These are phyloP conservation scores for Nematodospora anomalae DNA, from an alignment of 1,139 yeast genomes.

Conservation along the genomic window DNA sequence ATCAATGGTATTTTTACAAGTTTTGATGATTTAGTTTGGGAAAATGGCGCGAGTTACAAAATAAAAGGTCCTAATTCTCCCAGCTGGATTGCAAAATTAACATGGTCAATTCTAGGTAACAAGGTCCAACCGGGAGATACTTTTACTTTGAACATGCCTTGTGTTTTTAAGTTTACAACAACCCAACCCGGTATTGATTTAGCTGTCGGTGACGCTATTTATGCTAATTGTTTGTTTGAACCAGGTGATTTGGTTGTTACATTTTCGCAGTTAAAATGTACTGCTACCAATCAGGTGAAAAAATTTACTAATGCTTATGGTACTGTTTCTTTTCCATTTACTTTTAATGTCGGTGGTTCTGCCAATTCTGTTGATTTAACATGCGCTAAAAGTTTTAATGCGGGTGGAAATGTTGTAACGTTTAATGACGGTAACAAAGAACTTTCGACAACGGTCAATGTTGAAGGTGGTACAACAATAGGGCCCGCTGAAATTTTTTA, in stretches of 20 bases:
- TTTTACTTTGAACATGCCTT: constrained; percentile 29
- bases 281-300: constrained; percentile 17
- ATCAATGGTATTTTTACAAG: constrained; percentile 22
- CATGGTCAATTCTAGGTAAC: constrained; percentile 26
- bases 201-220: constrained; percentile 17
- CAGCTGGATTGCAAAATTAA: constrained; percentile 26
- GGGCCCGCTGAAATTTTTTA: constrained; percentile 8
- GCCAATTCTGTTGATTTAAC: constrained; percentile 21
- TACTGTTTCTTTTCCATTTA: constrained; percentile 24
- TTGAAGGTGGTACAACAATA: constrained; percentile 10
- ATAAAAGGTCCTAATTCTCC: constrained; percentile 18
- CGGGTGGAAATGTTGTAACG: constrained; percentile 28
- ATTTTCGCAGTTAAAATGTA: constrained; percentile 28
- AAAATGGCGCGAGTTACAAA: constrained; percentile 10
- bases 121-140: constrained; percentile 30
- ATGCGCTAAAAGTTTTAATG: constrained; percentile 20
- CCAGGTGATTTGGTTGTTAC: constrained; percentile 26
- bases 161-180: constrained; percentile 32
- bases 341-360: constrained; percentile 29
- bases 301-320: constrained; percentile 22
- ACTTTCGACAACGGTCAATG: constrained; percentile 19
- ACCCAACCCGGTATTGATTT: constrained; percentile 17
- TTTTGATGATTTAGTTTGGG: constrained; percentile 17
- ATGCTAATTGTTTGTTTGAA: constrained; percentile 28
- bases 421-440: constrained; percentile 29